These are phyloP conservation scores for Serendipita vermifera DNA, from an alignment of 768 basidiomycete species.

Conservation along the genomic window DNA sequence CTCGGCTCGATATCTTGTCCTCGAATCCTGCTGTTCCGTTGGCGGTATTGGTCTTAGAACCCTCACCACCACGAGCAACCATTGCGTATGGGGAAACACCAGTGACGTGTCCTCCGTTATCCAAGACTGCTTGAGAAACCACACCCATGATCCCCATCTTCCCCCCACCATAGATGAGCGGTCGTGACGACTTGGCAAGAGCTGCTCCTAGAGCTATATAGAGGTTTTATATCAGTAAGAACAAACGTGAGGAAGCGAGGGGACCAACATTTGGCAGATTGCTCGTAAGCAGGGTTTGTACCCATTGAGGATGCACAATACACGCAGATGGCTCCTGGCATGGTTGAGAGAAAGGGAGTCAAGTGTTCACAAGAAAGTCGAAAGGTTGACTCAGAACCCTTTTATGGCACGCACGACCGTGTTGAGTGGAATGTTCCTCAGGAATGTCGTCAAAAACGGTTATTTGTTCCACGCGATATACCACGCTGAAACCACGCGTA, in stretches of 20 bases:
- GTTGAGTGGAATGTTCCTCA: too few species aligned
- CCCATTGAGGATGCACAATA: constrained; percentile 75
- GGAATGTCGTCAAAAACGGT: too few species aligned
- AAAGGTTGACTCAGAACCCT: too few species aligned
- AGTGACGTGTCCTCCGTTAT: constrained; percentile 55
- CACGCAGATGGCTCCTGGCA: constrained; percentile 27
- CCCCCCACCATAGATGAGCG: constrained; percentile 82
- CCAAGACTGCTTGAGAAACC: constrained; percentile 51
- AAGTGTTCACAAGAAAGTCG: too few species aligned
- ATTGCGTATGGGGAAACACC: constrained; percentile 75
- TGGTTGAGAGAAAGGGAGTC: neutral
- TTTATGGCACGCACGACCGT: too few species aligned
- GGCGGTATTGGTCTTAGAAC: constrained; percentile 31
- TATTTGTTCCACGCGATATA: too few species aligned
- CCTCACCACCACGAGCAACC: constrained; percentile 49
- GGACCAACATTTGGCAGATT: constrained; percentile 58
- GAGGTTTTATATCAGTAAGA: neutral
- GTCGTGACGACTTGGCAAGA: constrained; percentile 43
- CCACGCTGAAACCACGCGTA: too few species aligned
- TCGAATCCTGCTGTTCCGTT: neutral
- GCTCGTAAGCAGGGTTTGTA: constrained; percentile 41
- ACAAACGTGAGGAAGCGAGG: neutral
- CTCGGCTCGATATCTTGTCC: constrained; percentile 5
- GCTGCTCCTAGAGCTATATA: constrained; percentile 60
- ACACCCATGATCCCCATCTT: constrained; percentile 75